Conservation (phyloP, 805 yeast species). For the Yamadazyma phyllophila region DNA sequence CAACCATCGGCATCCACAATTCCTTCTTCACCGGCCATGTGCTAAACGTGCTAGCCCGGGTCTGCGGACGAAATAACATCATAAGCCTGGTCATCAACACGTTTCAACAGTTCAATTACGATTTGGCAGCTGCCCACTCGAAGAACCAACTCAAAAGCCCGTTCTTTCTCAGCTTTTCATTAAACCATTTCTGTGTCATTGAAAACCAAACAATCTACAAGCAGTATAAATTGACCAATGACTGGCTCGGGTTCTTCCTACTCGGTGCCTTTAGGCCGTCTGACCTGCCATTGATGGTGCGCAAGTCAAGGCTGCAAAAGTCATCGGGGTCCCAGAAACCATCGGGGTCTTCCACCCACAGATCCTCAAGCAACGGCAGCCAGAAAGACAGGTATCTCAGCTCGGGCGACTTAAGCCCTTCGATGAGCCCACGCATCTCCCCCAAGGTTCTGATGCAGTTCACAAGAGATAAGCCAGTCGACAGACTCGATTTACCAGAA, state of each 20-base stretch:
- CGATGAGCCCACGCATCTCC: background rate
- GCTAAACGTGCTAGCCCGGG: background rate
- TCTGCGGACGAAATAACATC: slow-evolving; percentile 9
- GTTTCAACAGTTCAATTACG: slow-evolving; percentile 8
- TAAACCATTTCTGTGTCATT: slow-evolving; percentile 18
- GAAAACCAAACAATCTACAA: slow-evolving; percentile 15
- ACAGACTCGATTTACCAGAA: no score
- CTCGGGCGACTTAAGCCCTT: background rate
- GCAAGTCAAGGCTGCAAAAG: slow-evolving; percentile 3
- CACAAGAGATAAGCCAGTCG: background rate
- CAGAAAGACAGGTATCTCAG: background rate
- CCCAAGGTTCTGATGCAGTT: background rate
- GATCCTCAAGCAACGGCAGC: no score
- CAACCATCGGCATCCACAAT: slow-evolving; percentile 6
- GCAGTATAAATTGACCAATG: slow-evolving; percentile 12
- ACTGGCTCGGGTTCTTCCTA: slow-evolving; percentile 2
- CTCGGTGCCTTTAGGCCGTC: background rate
- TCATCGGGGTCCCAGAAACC: background rate
- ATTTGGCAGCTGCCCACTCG: slow-evolving; percentile 3
- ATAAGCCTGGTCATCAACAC: slow-evolving; percentile 4
- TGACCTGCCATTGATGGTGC: background rate
- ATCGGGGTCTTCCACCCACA: no score
- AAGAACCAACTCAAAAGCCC: slow-evolving; percentile 6
- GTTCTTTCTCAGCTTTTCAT: slow-evolving; percentile 16
- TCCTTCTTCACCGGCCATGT: slow-evolving; percentile 3